Percentiles rank a stretch among this genome's conserved stretches.
Evolutionary conservation across 1,139 yeast genomes (phyloP).

Genomic region (Geotrichum candidum): DNA sequence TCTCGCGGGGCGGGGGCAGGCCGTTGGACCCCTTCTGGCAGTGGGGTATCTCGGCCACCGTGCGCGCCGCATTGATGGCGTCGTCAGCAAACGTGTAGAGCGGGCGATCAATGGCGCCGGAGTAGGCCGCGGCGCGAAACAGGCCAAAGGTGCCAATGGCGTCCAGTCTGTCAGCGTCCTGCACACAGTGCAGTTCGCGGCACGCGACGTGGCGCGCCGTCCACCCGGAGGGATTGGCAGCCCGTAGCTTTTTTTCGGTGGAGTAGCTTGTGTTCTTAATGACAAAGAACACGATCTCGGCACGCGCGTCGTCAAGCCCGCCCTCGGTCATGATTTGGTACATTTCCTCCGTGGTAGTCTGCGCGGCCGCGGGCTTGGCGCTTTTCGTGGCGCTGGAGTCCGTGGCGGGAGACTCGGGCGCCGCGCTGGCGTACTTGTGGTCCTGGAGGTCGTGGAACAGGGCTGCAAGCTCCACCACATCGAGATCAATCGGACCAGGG

Average conservation of each 20-base stretch:
- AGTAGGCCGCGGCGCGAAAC: slow-evolving; percentile 34
- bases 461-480: slow-evolving; percentile 36
- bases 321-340: slow-evolving; percentile 19
- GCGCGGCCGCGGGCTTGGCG: background rate
- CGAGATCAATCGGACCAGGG: slow-evolving; percentile 21
- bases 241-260: slow-evolving; percentile 28
- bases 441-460: slow-evolving; percentile 37
- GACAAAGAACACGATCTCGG: slow-evolving; percentile 27
- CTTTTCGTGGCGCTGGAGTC: no score
- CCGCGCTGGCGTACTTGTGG: slow-evolving; percentile 30
- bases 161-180: slow-evolving; percentile 38
- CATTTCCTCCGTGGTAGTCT: slow-evolving; percentile 18
- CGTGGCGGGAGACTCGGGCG: no score
- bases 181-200: slow-evolving; percentile 33
- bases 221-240: slow-evolving; percentile 24
- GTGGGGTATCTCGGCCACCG: background rate
- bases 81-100: slow-evolving; percentile 47
- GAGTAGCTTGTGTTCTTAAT: slow-evolving; percentile 32
- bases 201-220: slow-evolving; percentile 29
- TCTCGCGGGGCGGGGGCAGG: background rate
- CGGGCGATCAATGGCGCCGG: slow-evolving; percentile 30
- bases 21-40: background rate
- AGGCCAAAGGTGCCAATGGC: slow-evolving; percentile 38
- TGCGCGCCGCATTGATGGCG: slow-evolving; percentile 47
- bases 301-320: slow-evolving; percentile 22